Percentiles rank a stretch among this genome's conserved stretches.
Conservation (phyloP, 2,329 filamentous ascomycete species). For the Calonectria pteridis region DNA sequence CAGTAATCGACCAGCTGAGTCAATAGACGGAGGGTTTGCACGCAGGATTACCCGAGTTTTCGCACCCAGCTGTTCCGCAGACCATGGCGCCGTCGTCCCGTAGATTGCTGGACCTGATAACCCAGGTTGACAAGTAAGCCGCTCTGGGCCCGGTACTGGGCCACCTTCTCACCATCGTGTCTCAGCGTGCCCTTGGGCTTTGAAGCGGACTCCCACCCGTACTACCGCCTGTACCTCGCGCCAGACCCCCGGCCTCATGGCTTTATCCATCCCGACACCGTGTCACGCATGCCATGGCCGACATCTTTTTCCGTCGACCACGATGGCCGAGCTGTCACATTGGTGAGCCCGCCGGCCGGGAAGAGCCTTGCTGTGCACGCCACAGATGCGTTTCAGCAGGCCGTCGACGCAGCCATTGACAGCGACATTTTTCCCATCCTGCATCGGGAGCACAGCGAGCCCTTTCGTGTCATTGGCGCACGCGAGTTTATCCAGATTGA, state of each 20-base stretch:
- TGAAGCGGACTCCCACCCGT: slow-evolving; percentile 50
- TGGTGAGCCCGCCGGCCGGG: slow-evolving; percentile 43
- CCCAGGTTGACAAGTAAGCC: slow-evolving; percentile 57
- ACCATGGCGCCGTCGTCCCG: slow-evolving; percentile 32
- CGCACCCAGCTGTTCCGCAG: slow-evolving; percentile 24
- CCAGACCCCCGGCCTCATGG: slow-evolving; percentile 62
- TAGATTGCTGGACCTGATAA: slow-evolving; percentile 53
- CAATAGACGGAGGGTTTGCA: background rate
- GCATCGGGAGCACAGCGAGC: slow-evolving; percentile 57
- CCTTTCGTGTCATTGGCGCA: slow-evolving; percentile 56
- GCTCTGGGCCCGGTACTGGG: background rate
- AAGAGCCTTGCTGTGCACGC: slow-evolving; percentile 46
- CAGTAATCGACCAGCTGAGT: background rate
- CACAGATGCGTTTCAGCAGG: slow-evolving; percentile 54
- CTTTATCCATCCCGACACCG: slow-evolving; percentile 60
- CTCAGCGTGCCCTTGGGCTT: slow-evolving; percentile 62
- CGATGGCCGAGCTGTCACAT: slow-evolving; percentile 46
- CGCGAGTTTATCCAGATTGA: slow-evolving; percentile 63
- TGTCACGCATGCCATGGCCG: slow-evolving; percentile 62
- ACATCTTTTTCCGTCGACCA: slow-evolving; percentile 53
- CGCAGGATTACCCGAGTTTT: background rate
- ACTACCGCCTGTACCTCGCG: slow-evolving; percentile 61
- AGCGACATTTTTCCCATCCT: slow-evolving; percentile 53
- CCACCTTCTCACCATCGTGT: background rate
- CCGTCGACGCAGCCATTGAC: slow-evolving; percentile 54